Percentiles rank a stretch among this genome's conserved stretches.
phyloP scores from a whole-genome alignment of 768 basidiomycete genomes.

The Calocybe indica region DNA sequence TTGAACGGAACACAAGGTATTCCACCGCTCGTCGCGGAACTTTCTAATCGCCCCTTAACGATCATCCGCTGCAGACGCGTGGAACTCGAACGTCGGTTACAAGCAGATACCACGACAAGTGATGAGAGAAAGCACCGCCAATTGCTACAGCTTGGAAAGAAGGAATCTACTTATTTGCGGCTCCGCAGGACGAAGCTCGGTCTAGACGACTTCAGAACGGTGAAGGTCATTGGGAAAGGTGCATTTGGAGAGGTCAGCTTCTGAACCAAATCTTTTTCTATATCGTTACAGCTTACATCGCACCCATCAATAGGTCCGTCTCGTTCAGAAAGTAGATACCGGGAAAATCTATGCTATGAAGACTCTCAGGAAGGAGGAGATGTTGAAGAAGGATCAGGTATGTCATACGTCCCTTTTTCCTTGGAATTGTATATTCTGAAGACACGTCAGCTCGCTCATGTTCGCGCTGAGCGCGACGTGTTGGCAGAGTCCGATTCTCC shows the following conservation, averaged over 20 bases:
- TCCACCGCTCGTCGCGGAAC: neutral
- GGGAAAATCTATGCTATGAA: constrained; percentile 99
- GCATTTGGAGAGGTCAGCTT: constrained; percentile 89
- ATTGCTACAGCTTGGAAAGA: constrained; percentile 76
- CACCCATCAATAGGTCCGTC: constrained; percentile 52
- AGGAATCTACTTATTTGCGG: constrained; percentile 85
- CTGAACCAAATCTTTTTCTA: neutral
- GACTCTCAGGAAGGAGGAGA: constrained; percentile 93
- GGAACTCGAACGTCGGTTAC: constrained; percentile 78
- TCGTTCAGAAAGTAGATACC: constrained; percentile 95
- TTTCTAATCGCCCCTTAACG: too few relatives aligned
- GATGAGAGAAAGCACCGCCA: constrained; percentile 87
- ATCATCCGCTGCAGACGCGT: constrained; percentile 56
- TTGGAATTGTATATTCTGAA: neutral
- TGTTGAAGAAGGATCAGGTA: constrained; percentile 99
- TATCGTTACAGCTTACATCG: neutral
- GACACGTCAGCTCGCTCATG: constrained; percentile 83
- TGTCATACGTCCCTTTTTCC: constrained; percentile 12
- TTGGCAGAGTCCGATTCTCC: constrained; percentile 91
- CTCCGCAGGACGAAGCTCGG: constrained; percentile 86
- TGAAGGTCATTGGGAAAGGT: constrained; percentile 98
- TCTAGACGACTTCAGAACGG: constrained; percentile 88
- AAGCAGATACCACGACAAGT: constrained; percentile 58
- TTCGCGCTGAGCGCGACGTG: constrained; percentile 95
- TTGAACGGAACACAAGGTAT: constrained; percentile 89